These are phyloP conservation scores for Mangifera indica DNA, from an alignment of 345 rosid species.

Conservation along the genomic window DNA sequence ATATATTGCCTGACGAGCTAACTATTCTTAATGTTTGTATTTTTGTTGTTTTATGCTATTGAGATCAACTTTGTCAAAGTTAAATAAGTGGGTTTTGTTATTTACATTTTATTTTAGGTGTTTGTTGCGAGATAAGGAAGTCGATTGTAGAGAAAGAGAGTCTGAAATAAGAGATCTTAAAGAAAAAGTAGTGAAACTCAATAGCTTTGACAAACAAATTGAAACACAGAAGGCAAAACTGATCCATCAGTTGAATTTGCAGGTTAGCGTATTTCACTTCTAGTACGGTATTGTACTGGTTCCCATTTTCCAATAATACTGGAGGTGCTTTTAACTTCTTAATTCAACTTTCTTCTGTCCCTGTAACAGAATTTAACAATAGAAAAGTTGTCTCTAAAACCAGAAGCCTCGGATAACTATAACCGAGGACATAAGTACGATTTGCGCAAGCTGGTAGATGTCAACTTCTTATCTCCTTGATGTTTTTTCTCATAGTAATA, in stretches of 20 bases:
- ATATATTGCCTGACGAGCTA: not conserved
- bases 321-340: not conserved
- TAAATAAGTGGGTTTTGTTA: too few species aligned
- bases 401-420: conserved; percentile 19
- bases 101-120: conserved; percentile 50
- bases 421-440: conserved; percentile 40
- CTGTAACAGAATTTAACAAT: conserved; percentile 37
- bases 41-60: not conserved
- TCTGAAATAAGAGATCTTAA: conserved; percentile 65
- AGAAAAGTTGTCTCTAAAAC: conserved; percentile 34
- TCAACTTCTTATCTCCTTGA: not conserved
- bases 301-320: too few species aligned
- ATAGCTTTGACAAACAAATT: conserved; percentile 50
- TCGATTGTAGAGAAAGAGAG: conserved; percentile 72
- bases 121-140: conserved; percentile 73
- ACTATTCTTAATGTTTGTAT: not conserved
- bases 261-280: conserved; percentile 38
- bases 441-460: conserved; percentile 52
- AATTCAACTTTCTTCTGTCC: not conserved
- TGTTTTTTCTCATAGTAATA: not conserved
- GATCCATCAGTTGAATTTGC: conserved; percentile 56
- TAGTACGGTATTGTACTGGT: too few species aligned
- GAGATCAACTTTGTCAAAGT: not conserved
- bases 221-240: conserved; percentile 70
- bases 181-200: conserved; percentile 67